These are phyloP conservation scores for Tulasnella sp. DNA, from an alignment of 768 basidiomycete species.

Conservation along the genomic window DNA sequence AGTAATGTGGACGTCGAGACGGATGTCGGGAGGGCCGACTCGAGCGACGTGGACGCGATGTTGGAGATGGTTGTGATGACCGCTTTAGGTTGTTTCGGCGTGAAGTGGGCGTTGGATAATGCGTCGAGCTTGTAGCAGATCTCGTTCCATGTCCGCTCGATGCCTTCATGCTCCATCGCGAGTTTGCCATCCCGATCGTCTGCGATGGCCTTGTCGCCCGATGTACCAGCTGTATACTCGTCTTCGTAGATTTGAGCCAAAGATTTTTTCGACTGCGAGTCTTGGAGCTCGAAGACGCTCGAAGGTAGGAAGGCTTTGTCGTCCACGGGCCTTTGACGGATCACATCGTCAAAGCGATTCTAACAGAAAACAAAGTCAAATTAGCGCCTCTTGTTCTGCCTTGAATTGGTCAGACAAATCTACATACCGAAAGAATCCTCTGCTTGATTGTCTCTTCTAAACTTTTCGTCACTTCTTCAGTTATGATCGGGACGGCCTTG, in stretches of 20 bases:
- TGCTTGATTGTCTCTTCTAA: conserved; percentile 88
- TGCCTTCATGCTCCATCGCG: conserved; percentile 78
- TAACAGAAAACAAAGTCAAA: conserved; percentile 17
- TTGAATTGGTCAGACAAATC: not conserved
- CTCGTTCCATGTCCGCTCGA: conserved; percentile 71
- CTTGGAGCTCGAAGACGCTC: conserved; percentile 76
- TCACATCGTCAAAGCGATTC: conserved; percentile 79
- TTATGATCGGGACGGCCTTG: conserved; percentile 80
- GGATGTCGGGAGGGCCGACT: conserved; percentile 82
- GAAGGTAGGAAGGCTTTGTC: conserved; percentile 89
- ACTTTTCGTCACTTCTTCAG: conserved; percentile 70
- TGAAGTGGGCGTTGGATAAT: conserved; percentile 87
- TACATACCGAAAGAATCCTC: conserved; percentile 61
- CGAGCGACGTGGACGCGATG: conserved; percentile 67
- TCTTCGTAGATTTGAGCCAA: conserved; percentile 95
- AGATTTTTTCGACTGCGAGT: conserved; percentile 77
- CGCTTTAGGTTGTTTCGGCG: conserved; percentile 87
- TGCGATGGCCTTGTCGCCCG: conserved; percentile 32
- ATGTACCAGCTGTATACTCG: conserved; percentile 64
- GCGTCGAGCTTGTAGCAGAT: conserved; percentile 87
- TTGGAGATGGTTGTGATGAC: conserved; percentile 77
- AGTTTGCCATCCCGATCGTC: conserved; percentile 87
- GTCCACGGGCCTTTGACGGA: conserved; percentile 61
- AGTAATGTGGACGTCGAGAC: conserved; percentile 68
- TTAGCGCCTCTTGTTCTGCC: not conserved